phyloP scores from a whole-genome alignment of 73 alveolate species.

The Blepharisma stoltei region DNA sequence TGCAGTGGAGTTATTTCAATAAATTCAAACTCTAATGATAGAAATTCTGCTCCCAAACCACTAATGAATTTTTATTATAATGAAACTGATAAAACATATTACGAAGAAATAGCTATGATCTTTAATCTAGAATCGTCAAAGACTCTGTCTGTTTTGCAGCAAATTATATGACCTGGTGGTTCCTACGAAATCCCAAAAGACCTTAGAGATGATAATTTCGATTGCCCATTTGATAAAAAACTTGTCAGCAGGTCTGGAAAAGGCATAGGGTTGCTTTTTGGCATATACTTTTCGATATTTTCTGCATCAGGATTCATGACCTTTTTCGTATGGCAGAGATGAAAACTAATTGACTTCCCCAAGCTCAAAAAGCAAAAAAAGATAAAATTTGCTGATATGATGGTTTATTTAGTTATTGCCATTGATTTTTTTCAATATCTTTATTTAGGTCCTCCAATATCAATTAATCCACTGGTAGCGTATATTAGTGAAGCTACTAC shows the following conservation, averaged over 20 bases:
- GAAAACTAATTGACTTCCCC: too few relatives aligned
- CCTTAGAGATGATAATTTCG: not conserved
- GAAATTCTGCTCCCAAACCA: not conserved
- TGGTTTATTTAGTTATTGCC: not conserved
- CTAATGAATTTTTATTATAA: not conserved
- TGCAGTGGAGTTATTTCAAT: slow-evolving; percentile 13
- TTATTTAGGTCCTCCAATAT: not conserved
- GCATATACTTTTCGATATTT: not conserved
- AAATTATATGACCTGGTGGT: not conserved
- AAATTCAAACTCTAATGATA: not conserved
- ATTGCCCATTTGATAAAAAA: slow-evolving; percentile 24
- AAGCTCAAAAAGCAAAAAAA: not conserved
- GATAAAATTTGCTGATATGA: not conserved
- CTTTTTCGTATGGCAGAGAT: not conserved
- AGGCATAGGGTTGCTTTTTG: not conserved
- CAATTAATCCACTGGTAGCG: too few relatives aligned
- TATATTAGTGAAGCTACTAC: too few relatives aligned
- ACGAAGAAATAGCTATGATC: too few relatives aligned
- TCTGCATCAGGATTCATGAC: not conserved
- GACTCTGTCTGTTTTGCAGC: not conserved
- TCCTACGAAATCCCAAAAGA: not conserved
- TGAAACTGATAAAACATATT: too few relatives aligned
- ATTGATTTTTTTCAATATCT: not conserved
- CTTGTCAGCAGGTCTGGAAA: not conserved
- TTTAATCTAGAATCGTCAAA: too few relatives aligned